Evolutionary conservation across 495 filamentous ascomycete genomes (phyloP).

Genomic region (Trichodelitschia bisporula): DNA sequence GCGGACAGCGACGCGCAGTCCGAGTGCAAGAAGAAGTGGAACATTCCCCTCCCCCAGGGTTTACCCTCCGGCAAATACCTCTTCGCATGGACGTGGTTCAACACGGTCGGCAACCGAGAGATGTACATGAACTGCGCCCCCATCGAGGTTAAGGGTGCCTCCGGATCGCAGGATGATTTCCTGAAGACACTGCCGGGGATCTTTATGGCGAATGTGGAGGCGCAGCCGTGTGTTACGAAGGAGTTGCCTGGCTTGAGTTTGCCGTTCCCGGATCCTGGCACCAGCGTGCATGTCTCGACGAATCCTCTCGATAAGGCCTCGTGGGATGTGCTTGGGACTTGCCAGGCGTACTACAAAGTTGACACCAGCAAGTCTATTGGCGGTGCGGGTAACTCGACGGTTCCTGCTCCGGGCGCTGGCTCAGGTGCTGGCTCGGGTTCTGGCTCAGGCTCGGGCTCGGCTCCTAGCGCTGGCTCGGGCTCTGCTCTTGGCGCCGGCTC

Average conservation of each 20-base stretch:
- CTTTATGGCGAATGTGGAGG: constrained; percentile 31
- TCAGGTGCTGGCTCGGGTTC: background rate
- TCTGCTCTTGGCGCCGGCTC: too few species aligned
- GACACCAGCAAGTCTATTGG: background rate
- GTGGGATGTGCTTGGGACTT: background rate
- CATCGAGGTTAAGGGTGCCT: constrained; percentile 24
- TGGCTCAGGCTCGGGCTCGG: background rate
- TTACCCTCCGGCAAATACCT: constrained; percentile 27
- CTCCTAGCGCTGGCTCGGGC: too few species aligned
- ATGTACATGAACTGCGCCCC: constrained; percentile 39
- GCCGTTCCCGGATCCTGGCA: constrained; percentile 9
- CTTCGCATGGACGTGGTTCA: constrained; percentile 38
- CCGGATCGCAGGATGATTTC: constrained; percentile 7
- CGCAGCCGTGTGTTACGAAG: constrained; percentile 5
- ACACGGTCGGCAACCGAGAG: constrained; percentile 26
- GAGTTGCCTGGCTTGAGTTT: constrained; percentile 1
- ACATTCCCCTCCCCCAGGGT: constrained; percentile 5
- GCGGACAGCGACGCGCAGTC: too few species aligned
- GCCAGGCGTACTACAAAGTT: background rate
- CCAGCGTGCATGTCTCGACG: background rate
- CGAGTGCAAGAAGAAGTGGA: too few species aligned
- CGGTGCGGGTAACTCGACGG: background rate
- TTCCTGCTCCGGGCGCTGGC: background rate
- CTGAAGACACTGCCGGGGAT: constrained; percentile 23
- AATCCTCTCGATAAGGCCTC: background rate